Base-by-base conservation (phyloP, 2,329 filamentous ascomycete species). In the Dothideomycetidae sp. region DNA sequence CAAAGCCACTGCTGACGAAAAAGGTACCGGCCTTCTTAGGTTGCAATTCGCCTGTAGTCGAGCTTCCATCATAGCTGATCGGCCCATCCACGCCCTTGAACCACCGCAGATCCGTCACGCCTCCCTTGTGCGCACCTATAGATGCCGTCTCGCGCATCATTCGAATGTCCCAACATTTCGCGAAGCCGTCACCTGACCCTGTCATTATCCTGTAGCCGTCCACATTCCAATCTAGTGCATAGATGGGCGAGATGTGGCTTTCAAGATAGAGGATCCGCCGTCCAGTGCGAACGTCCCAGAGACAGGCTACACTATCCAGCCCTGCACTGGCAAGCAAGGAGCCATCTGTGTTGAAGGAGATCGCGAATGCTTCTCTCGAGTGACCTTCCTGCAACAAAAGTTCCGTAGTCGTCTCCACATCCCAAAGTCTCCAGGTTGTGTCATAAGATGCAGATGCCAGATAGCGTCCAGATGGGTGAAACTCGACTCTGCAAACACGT, bases 151-250 rank as follows among this genome's bases (percentile, higher is more conserved):
- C 77, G 49, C 81, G 73, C 33, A 96, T 86, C 50, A 90, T 88
- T 31, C 90, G 76, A 36, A 98, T 70, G 54, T 98, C 90, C 90
- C 90, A 98, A 60, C 88, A 94, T 59, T 94, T 96, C 52, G 93
- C 77, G 73, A 90, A 96, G 12, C 88, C 88, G 53, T 98, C 90
- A 2, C 78, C 84, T 10, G 85, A 92, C 1, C 85, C 86, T 0
- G 85, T 85, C n/a, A 96, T 66, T 5, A 96, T 74, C n/a, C 90
- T 75, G 56, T 93, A 78, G 4, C 88, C 85, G 53, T 98, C 90
- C 0, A 78, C 71, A 41, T 81, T 77, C 90, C 92, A 98, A 57
- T 94, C 86, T 4, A 96, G 65, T 1, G 78, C 85, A 51, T 93
- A 86, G 37, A 98, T 93, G 10, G 92, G 86, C 44, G 86, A 82